Base-by-base conservation (phyloP, 2,329 filamentous ascomycete genomes). In the Pseudocercospora musae region DNA sequence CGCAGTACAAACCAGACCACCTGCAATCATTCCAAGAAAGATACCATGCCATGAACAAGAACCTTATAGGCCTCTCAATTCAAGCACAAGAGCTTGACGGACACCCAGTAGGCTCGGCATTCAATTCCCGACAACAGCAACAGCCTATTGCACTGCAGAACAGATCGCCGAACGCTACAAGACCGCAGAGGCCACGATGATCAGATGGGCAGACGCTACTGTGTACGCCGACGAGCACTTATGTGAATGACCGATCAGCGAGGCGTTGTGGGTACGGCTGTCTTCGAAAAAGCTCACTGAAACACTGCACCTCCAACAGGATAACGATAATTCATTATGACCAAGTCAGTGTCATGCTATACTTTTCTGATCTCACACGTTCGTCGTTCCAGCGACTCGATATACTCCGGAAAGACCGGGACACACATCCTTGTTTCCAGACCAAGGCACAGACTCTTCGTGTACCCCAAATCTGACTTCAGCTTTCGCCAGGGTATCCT, bases 31-130 rank as follows among this genome's bases (percentile, higher is more conserved):
- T 63, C 13, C 50, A 53, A 8, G 57, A 63, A 27, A 21, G 62
- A 56, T 63, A 60, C 33, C 53, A 58, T 18, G 62, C 58, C 9
- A 60, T 63, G 58, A 63, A 60, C 21, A 58, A 58, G 53, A 55
- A 15, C 2, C 46, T 54, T 1, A 52, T 27, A 7, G 52, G 53
- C 5, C 13, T 48, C 11, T 42, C 27, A 0, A 11, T 57, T 21
- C 55, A 57, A 20, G 54, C 31, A 31, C 58, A 49, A 5, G 62
- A 63, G 42, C 54, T 63, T 10, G 62, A 63, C 23, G 62, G 62
- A 6, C 62, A 63, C 48, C 62, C 62, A 3, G 62, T 63, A 5
- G 62, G 62, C 29, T 60, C 58, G 15, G 54, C 55, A 5, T 63
- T 63, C 20, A 20, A 55, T 20, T 60, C 57, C 25, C 48, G 23